Evolutionary conservation across 495 filamentous ascomycete genomes (phyloP), one percentile per base, ranked within the genome.

Genomic region (Chlorociboria aeruginascens): DNA sequence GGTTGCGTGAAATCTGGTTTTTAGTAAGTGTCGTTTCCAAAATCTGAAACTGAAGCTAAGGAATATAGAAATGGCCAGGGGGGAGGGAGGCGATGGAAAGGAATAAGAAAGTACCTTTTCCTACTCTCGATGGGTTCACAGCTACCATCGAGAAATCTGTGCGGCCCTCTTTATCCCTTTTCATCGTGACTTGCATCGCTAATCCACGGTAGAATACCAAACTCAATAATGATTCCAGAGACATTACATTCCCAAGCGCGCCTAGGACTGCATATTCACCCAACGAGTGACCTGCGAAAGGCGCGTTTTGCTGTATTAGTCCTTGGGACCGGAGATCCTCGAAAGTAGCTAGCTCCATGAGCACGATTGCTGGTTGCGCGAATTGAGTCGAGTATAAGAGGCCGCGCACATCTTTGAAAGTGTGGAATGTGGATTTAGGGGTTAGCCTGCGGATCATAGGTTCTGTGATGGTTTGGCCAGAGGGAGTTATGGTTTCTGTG

Each of bases 131-230:
- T 1, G 68, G 66, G 46, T 68, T 65, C 4, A 61, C 61, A 7
- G 68, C 68, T 36, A 62, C 43, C 66, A 71, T 68, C 13, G 60
- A 59, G 42, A 62, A 68, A 4, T 63, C 55, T 1, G 56, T 53
- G 17, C 46, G 43, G 0, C 60, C 63, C 7, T 56, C 36, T 3
- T 54, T 49, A 36, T 68, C 60, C 12, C 56, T 57, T 8, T 60
- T 49, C 25, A 69, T 56, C 1, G 62, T 60, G 1, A 61, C 46
- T 45, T 69, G 66, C 67, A 71, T 71, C 13, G 55, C 50, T 16
- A 69, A 43, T 9, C 69, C 69, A 12, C 69, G 63, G 40, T 68
- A 70, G 46, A 71, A 71, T 7, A 61, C 58, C n/a, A 69, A 16
- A 38, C 55, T 45, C 0, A 62, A 42, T 11, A 69, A 51, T 1